Conservation (phyloP, 2,329 filamentous ascomycete genomes). For the Fusarium albosuccineum region DNA sequence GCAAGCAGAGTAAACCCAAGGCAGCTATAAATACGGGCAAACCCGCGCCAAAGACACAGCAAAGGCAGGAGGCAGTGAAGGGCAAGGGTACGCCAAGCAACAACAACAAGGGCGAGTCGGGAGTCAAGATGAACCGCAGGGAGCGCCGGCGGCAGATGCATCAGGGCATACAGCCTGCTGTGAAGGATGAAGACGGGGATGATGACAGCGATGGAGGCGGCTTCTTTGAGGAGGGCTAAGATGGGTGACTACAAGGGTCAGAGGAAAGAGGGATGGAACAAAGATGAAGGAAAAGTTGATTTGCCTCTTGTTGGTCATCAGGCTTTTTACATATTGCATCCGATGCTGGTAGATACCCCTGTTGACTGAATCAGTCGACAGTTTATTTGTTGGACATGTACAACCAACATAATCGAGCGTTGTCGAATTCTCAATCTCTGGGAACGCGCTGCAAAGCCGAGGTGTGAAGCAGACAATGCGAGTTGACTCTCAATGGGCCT, state of each 20-base stretch:
- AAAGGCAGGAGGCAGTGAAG: conserved; percentile 39
- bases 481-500: conserved; percentile 7
- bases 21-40: conserved; percentile 37
- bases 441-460: conserved; percentile 1
- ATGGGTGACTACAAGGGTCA: neutral
- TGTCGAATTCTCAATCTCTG: conserved; percentile 9
- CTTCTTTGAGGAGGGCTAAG: conserved; percentile 65
- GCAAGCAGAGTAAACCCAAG: conserved; percentile 32
- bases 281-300: conserved; percentile 6
- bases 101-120: conserved; percentile 37
- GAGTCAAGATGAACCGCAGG: conserved; percentile 52
- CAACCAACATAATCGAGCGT: conserved; percentile 28
- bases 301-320: neutral
- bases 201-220: conserved; percentile 67
- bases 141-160: conserved; percentile 53
- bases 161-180: conserved; percentile 47
- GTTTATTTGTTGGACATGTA: conserved; percentile 19
- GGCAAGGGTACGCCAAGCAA: conserved; percentile 24
- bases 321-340: conserved; percentile 30
- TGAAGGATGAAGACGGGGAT: conserved; percentile 55
- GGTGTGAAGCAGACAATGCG: neutral
- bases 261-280: neutral
- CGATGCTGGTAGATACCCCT: conserved; percentile 40
- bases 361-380: conserved; percentile 16
- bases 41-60: conserved; percentile 30